These are phyloP conservation scores for Dendrobium catenatum DNA, from an alignment of 106 monocot genomes.

Conservation along the genomic window DNA sequence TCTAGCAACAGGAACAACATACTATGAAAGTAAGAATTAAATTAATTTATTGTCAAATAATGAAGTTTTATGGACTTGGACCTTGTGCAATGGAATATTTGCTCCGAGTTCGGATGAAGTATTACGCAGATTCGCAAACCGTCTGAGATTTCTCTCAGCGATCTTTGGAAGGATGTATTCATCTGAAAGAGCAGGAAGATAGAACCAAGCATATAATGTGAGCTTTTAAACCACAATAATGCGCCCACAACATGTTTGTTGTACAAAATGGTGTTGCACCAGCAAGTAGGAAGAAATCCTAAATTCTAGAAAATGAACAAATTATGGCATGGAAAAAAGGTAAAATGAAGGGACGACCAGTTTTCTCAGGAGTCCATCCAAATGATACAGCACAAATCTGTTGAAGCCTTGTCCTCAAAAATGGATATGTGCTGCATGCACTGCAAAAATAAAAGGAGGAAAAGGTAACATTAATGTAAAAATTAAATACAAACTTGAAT, in stretches of 20 bases:
- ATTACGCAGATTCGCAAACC: constrained; percentile 62
- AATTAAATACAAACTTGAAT: neutral
- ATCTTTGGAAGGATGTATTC: constrained; percentile 90
- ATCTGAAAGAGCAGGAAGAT: constrained; percentile 29
- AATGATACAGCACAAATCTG: constrained; percentile 55
- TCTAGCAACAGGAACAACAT: constrained; percentile 25
- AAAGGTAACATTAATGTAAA: neutral
- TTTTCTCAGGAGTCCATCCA: constrained; percentile 68
- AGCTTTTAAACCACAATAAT: neutral
- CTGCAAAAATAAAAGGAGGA: constrained; percentile 26
- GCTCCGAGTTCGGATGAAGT: constrained; percentile 42
- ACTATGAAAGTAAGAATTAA: neutral
- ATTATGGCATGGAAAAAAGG: neutral
- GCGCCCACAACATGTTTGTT: neutral
- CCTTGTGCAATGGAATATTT: constrained; percentile 37
- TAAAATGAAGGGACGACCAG: constrained; percentile 28
- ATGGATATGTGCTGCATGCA: constrained; percentile 36
- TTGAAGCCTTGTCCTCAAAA: constrained; percentile 53
- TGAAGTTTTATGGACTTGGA: neutral
- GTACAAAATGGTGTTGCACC: neutral
- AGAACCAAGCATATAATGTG: neutral
- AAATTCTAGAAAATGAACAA: neutral
- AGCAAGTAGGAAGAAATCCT: neutral
- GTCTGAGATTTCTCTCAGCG: constrained; percentile 79
- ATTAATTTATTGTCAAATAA: neutral